Conservation (phyloP, 495 filamentous ascomycete genomes). For the Pyrenula aspistea region DNA sequence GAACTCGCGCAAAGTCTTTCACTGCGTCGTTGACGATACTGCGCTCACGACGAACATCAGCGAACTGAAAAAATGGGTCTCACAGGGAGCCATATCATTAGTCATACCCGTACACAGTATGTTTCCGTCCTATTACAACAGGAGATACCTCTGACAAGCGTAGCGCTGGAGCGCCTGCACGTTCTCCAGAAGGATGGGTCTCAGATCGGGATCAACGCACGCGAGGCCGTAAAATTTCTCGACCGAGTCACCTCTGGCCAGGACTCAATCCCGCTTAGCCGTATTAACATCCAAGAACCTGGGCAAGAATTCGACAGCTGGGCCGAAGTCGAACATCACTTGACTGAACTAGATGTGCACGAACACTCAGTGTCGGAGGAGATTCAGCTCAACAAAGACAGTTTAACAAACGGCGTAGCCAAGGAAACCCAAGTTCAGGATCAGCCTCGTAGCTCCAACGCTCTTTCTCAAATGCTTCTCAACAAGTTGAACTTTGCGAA, state of each 20-base stretch:
- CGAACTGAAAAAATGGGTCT: slow-evolving; percentile 57
- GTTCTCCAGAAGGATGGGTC: slow-evolving; percentile 45
- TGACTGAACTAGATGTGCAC: slow-evolving; percentile 31
- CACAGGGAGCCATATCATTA: slow-evolving; percentile 49
- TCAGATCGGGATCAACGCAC: slow-evolving; percentile 46
- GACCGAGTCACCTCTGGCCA: slow-evolving; percentile 48
- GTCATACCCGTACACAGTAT: slow-evolving; percentile 60
- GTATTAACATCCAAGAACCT: slow-evolving; percentile 41
- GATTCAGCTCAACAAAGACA: slow-evolving; percentile 13
- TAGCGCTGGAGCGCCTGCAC: slow-evolving; percentile 45
- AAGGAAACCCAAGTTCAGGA: slow-evolving; percentile 1
- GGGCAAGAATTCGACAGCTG: slow-evolving; percentile 47
- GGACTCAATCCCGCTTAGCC: slow-evolving; percentile 32
- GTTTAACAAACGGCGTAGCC: slow-evolving; percentile 8
- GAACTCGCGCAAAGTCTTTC: slow-evolving; percentile 49
- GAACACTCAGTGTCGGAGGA: slow-evolving; percentile 26
- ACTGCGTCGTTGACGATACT: slow-evolving; percentile 66
- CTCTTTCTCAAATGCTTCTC: slow-evolving; percentile 37
- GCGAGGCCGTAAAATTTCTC: slow-evolving; percentile 52
- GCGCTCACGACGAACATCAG: slow-evolving; percentile 57
- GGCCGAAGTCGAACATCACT: slow-evolving; percentile 50
- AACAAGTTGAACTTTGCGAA: slow-evolving; percentile 41
- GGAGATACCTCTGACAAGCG: neutral
- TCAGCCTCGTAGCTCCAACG: slow-evolving; percentile 12
- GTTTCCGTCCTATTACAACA: slow-evolving; percentile 8